Conservation (phyloP, 2,329 filamentous ascomycete species). For the Stagonosporopsis tanaceti region DNA sequence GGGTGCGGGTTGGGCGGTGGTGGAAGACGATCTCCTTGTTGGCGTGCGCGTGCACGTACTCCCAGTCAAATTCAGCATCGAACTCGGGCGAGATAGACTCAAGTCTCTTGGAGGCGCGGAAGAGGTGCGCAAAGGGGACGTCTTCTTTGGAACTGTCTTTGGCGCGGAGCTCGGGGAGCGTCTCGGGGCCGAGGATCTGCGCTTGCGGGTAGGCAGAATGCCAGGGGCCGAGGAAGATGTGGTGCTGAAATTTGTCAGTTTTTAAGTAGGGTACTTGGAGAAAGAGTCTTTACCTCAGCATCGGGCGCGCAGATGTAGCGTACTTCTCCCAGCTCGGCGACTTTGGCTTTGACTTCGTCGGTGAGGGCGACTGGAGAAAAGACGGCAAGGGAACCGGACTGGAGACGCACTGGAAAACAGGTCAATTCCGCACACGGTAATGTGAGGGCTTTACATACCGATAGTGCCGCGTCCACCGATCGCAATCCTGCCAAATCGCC, state of each 20-base stretch:
- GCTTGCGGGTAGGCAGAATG: conserved; percentile 78
- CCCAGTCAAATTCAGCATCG: conserved; percentile 82
- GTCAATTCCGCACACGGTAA: conserved; percentile 16
- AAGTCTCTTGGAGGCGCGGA: conserved; percentile 46
- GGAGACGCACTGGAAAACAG: conserved; percentile 70
- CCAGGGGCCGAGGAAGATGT: conserved; percentile 92
- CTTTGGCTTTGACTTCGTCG: conserved; percentile 71
- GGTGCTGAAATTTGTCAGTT: conserved; percentile 63
- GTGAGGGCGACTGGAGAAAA: conserved; percentile 93
- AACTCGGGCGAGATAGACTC: conserved; percentile 76
- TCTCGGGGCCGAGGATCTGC: conserved; percentile 81
- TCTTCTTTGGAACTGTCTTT: conserved; percentile 63
- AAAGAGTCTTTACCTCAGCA: conserved; percentile 62
- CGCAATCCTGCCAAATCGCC: conserved; percentile 78
- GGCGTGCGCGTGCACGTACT: conserved; percentile 79
- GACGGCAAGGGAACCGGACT: conserved; percentile 79
- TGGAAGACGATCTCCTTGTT: conserved; percentile 91
- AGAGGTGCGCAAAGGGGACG: conserved; percentile 72
- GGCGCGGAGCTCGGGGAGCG: conserved; percentile 81
- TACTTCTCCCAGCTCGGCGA: conserved; percentile 69
- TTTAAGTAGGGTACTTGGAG: neutral
- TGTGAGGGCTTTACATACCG: conserved; percentile 61
- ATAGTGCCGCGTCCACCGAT: conserved; percentile 89
- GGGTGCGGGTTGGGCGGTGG: conserved; percentile 77
- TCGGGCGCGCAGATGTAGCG: conserved; percentile 89